Base-by-base conservation (phyloP, 148 eudicot species). In the Cornus suecica region DNA sequence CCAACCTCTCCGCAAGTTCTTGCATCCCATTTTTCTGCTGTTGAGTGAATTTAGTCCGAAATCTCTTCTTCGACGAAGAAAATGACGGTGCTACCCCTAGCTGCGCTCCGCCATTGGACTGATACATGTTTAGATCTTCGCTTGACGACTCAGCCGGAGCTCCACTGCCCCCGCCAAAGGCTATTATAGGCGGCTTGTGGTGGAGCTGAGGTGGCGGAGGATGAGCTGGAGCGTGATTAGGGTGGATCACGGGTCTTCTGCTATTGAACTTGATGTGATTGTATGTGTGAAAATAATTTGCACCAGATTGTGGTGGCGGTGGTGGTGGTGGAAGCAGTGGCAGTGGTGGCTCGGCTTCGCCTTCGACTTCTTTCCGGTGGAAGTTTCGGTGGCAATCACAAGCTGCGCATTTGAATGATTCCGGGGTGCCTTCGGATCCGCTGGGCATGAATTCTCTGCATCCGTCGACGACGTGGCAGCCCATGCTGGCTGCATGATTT, bases 401-500 rank as follows among this genome's bases (percentile, higher is more conserved):
- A 18, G 98, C 98, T 1, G 98, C 97, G 66, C 98, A 94, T 26
- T 83, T 80, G 2, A 94, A 56, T 63, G 83, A 75, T 69, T 73
- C 85, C 48, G 78, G 82, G 34, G 87, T 81, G 20, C 81, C 90
- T 28, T 79, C 91, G 1, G 85, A 82, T 26, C 92, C 97, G 30
- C 74, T 70, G 0, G 97, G 93, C 97, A 92, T 90, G 80, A 92
- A 94, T 69, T 94, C 98, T 1, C 97, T 94, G 52, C 98, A 94
- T 1, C 98, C 98, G 69, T 94, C 98, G 0, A 87, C 73, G 51
- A 87, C 97, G 82, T 89, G 91, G 24, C 83, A 82, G 0, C 97
- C 98, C 54, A 84, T 75, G 74, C 80, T 89, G 2, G 97, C 98
- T 2, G 96, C 92, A 65, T 94, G 94, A 71, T 92, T 94, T 65